Evolutionary conservation across 2,329 filamentous ascomycete species (phyloP), one percentile per base, ranked within the genome.

Genomic region (Exophiala xenobiotica): DNA sequence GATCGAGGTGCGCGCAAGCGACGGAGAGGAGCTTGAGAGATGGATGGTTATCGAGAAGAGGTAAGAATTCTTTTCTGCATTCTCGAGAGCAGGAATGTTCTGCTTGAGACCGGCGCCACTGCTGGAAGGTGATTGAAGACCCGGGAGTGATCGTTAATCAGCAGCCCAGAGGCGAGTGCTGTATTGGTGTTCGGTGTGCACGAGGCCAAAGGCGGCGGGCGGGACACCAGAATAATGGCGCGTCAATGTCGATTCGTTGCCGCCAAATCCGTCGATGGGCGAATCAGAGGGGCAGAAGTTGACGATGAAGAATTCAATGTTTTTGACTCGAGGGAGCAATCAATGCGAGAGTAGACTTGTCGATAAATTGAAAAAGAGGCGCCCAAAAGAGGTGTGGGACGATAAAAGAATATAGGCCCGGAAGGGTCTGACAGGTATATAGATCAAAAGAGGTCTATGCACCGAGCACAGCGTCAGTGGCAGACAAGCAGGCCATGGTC

Each of bases 11-110:
- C 38, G 37, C 41, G 31, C 31, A 14, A 12, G 18, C 42, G 44
- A 40, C 35, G 24, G 29, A 6, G 20, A 16, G 14, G 3, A 20
- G 35, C 14, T 14, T 19, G 35, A 26, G 12, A 9, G 23, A 43
- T 14, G 40, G 22, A 44, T 44, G 41, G 41, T 35, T 33, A 33
- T 20, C 27, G 23, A 27, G 38, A 19, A 55, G 24, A 43, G 29
- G 22, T 22, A 43, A 11, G 41, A 20, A 19, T 44, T 31, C 16
- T 26, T 45, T 20, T 51, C 48, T 45, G 40, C 48, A 51, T 51
- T 45, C 48, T 52, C 27, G 24, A 37, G 41, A 40, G 44, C 22
- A 41, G 23, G 37, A 31, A 49, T 44, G 41, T 46, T 45, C 37
- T 49, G 31, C 22, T 33, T 24, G 23, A 20, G 51, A 42, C 22